phyloP scores from a whole-genome alignment of 2,329 filamentous ascomycete genomes.

The Rutstroemia sp. region DNA sequence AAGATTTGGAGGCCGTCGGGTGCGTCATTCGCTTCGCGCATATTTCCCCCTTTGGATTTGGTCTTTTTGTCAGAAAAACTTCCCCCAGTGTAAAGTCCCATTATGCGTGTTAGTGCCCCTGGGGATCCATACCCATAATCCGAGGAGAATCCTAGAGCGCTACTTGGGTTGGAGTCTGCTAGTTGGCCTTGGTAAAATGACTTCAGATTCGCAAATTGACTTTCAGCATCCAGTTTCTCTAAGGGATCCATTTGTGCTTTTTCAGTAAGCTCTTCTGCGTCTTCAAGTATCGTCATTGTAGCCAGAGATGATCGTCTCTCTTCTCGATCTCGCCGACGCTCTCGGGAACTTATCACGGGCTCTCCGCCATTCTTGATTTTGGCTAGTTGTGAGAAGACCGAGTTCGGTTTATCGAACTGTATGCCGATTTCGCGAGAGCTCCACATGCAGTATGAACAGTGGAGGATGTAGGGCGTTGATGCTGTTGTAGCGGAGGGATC shows the following conservation, averaged over 20 bases:
- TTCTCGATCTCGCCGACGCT: slow-evolving; percentile 24
- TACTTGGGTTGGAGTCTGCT: slow-evolving; percentile 47
- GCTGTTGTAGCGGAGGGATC: slow-evolving; percentile 29
- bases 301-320: slow-evolving; percentile 19
- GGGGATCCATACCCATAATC: slow-evolving; percentile 63
- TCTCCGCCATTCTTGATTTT: slow-evolving; percentile 59
- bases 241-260: slow-evolving; percentile 30
- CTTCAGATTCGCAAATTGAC: slow-evolving; percentile 67
- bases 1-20: slow-evolving; percentile 65
- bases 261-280: slow-evolving; percentile 29
- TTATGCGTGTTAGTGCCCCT: slow-evolving; percentile 75
- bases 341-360: slow-evolving; percentile 42
- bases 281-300: slow-evolving; percentile 21
- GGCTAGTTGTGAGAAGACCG: slow-evolving; percentile 73
- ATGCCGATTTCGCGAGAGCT: slow-evolving; percentile 83
- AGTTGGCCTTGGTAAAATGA: slow-evolving; percentile 79
- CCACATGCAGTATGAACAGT: slow-evolving; percentile 91
- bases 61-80: slow-evolving; percentile 55
- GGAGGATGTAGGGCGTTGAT: slow-evolving; percentile 63
- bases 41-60: slow-evolving; percentile 60
- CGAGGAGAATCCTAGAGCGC: slow-evolving; percentile 47
- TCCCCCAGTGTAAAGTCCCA: slow-evolving; percentile 75
- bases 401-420: slow-evolving; percentile 81
- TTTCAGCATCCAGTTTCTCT: slow-evolving; percentile 49
- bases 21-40: slow-evolving; percentile 69